Base-by-base conservation (phyloP, 2,329 filamentous ascomycete species). In the Scedosporium dehoogii region DNA sequence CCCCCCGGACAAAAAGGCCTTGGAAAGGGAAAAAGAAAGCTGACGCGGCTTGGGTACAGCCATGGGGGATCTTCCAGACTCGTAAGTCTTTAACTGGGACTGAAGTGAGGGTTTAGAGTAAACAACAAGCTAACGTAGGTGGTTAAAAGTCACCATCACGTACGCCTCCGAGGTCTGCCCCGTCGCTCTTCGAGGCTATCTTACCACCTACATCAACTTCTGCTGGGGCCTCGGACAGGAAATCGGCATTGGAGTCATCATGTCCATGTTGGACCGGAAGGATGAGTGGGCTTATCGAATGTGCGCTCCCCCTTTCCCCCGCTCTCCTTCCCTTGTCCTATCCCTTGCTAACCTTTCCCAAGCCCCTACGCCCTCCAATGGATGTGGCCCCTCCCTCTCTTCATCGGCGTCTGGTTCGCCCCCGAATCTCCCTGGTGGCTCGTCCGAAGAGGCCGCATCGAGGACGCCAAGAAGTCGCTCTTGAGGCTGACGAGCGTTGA, bases 381-480 rank as follows among this genome's bases (percentile, higher is more conserved):
- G 73, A 38, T 72, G 0, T 73, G 71, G 70, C 70, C 70, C 2
- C 21, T 72, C 1, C 65, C 69, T 0, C 67, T 73, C 2, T 62
- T 69, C 23, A 64, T 69, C 6, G 66, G 67, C 4, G 63, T 69
- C 18, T 69, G 60, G 16, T 66, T 71, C 38, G 68, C 69, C 0
- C 71, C 71, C 1, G 71, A 73, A 62, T 70, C 68, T 14, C 71
- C 71, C 14, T 73, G 71, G 72, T 71, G 87, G 87, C 80, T 91
- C n/a, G 86, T 91, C 55, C 85, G 88, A 46, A 83, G 81, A 68
- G 85, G 85, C 41, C 80, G 79, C 42, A 75, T 84, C 46, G 82
- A 85, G 7, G 85, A 89, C 16, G 88, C 88, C 33, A 89, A 89
- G 75, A 75, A 77, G 57, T 77, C 87, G 1, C 79, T 91, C 21